Percentiles rank a stretch among this genome's conserved stretches.
phyloP scores from a whole-genome alignment of 768 basidiomycete genomes.

The Paxillus rubicundulus region DNA sequence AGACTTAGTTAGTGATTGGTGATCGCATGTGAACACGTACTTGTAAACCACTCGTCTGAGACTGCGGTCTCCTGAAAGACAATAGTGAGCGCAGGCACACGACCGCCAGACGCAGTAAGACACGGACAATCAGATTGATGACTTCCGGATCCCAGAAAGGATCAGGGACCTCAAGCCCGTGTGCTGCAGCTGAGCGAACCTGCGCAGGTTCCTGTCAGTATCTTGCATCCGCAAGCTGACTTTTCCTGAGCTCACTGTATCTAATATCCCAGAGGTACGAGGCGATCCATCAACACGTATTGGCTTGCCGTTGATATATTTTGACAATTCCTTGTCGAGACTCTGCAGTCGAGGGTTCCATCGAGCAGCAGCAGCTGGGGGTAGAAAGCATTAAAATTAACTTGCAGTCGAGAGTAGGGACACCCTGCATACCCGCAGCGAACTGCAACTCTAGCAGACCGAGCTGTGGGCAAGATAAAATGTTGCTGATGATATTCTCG shows the following conservation, averaged over 20 bases:
- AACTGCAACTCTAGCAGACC: slow-evolving; percentile 61
- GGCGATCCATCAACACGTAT: slow-evolving; percentile 76
- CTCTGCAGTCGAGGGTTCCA: slow-evolving; percentile 61
- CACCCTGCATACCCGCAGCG: slow-evolving; percentile 49
- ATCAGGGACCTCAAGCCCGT: slow-evolving; percentile 66
- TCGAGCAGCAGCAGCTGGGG: slow-evolving; percentile 57
- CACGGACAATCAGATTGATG: slow-evolving; percentile 55
- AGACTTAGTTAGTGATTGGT: slow-evolving; percentile 1
- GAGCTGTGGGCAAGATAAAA: slow-evolving; percentile 63
- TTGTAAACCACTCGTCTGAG: slow-evolving; percentile 76
- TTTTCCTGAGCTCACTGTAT: slow-evolving; percentile 47
- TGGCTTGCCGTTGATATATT: slow-evolving; percentile 64
- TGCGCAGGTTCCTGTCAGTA: slow-evolving; percentile 20
- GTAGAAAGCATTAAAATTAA: slow-evolving; percentile 1
- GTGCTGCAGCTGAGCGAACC: slow-evolving; percentile 68
- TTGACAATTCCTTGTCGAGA: slow-evolving; percentile 65
- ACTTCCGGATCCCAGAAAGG: slow-evolving; percentile 68
- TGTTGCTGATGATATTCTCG: slow-evolving; percentile 71
- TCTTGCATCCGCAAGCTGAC: background rate
- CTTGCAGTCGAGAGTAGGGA: background rate
- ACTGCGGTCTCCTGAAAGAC: slow-evolving; percentile 62
- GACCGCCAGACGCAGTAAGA: background rate
- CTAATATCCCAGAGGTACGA: slow-evolving; percentile 69
- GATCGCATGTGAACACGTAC: slow-evolving; percentile 27
- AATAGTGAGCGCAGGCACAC: background rate